phyloP scores from a whole-genome alignment of 192 early-diverging fungal genomes.

The Fimicolochytrium jonesii region DNA sequence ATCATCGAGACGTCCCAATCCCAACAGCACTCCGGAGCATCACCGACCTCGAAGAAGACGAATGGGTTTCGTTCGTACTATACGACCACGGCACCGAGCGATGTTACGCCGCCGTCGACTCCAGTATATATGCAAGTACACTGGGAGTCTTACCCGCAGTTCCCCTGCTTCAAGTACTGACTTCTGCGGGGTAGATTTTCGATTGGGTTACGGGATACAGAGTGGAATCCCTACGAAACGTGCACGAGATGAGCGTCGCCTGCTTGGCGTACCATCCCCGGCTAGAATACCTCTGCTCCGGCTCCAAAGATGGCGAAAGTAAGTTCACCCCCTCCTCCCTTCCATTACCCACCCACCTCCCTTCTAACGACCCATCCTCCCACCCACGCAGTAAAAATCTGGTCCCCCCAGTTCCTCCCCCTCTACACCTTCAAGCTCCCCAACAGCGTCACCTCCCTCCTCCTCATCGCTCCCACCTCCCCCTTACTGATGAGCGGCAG shows the following conservation, averaged over 20 bases:
- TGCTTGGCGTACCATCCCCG: constrained; percentile 31
- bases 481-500: constrained; percentile 29
- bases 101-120: constrained; percentile 39
- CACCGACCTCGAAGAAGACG: constrained; percentile 36
- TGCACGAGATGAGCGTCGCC: constrained; percentile 46
- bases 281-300: constrained; percentile 44
- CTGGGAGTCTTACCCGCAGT: too few species aligned
- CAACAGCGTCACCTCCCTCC: constrained; percentile 40
- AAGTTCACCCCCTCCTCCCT: background rate
- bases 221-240: constrained; percentile 30
- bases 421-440: constrained; percentile 34
- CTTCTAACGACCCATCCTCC: background rate
- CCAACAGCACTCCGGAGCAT: constrained; percentile 24
- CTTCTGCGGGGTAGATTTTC: constrained; percentile 46
- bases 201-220: constrained; percentile 38
- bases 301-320: constrained; percentile 45
- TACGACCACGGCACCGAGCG: constrained; percentile 26
- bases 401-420: constrained; percentile 36
- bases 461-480: constrained; percentile 15
- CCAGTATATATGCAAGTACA: constrained; percentile 36
- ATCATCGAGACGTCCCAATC: background rate
- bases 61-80: constrained; percentile 41
- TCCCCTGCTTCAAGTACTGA: too few species aligned
- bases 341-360: background rate
- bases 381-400: constrained; percentile 45